Evolutionary conservation across 495 filamentous ascomycete species (phyloP).

Genomic region (Amniculicola lignicola): DNA sequence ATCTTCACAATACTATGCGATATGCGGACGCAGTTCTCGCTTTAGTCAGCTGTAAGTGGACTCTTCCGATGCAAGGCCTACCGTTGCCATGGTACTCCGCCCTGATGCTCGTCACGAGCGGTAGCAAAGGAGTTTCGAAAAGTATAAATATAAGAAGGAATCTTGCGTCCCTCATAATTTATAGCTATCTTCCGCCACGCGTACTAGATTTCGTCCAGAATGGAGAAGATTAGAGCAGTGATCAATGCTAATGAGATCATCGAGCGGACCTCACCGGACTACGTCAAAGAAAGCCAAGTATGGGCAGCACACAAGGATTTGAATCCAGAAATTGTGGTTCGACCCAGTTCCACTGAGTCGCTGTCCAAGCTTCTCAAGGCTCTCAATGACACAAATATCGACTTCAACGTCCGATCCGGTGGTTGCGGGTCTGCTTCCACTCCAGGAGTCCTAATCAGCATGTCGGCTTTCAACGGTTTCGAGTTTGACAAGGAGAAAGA

Average conservation of each 20-base stretch:
- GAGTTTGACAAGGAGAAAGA: constrained; percentile 31
- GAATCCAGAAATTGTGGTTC: constrained; percentile 33
- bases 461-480: constrained; percentile 35
- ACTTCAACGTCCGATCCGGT: constrained; percentile 36
- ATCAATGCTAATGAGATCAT: constrained; percentile 27
- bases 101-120: too few relatives aligned
- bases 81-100: too few relatives aligned
- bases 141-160: too few relatives aligned
- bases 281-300: constrained; percentile 16
- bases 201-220: too few relatives aligned
- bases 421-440: constrained; percentile 37
- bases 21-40: too few relatives aligned
- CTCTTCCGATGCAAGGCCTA: too few relatives aligned
- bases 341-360: constrained; percentile 29
- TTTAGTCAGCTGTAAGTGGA: too few relatives aligned
- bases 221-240: constrained; percentile 14
- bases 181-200: too few relatives aligned
- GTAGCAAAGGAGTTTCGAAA: too few relatives aligned
- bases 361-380: constrained; percentile 30
- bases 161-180: too few relatives aligned
- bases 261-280: constrained; percentile 10
- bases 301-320: constrained; percentile 32
- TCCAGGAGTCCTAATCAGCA: constrained; percentile 35
- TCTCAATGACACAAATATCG: constrained; percentile 35
- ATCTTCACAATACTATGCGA: too few relatives aligned